These are phyloP conservation scores for Amanita molliuscula DNA, from an alignment of 768 basidiomycete genomes.

Conservation along the genomic window DNA sequence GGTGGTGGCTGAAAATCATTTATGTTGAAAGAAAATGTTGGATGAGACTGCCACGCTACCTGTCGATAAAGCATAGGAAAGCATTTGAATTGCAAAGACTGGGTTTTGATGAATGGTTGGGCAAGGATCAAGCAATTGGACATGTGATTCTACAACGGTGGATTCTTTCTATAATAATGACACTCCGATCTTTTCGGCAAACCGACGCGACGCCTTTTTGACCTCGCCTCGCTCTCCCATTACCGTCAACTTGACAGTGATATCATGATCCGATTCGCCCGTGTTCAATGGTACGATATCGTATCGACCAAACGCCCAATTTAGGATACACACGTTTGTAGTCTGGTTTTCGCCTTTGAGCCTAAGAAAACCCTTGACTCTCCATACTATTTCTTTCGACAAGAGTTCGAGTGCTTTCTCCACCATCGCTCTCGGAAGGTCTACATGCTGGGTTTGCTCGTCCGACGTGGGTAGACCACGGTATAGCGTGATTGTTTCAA, in stretches of 20 bases:
- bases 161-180: slow-evolving; percentile 21
- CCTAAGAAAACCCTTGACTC: slow-evolving; percentile 81
- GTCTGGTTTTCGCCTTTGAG: slow-evolving; percentile 21
- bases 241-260: slow-evolving; percentile 55
- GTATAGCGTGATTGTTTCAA: slow-evolving; percentile 67
- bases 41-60: slow-evolving; percentile 15
- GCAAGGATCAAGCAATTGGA: not conserved
- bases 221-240: slow-evolving; percentile 91
- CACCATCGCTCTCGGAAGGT: slow-evolving; percentile 28
- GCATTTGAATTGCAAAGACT: slow-evolving; percentile 18
- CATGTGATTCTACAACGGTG: slow-evolving; percentile 24
- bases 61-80: slow-evolving; percentile 36
- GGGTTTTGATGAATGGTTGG: not conserved
- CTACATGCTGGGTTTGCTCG: slow-evolving; percentile 12
- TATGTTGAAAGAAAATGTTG: slow-evolving; percentile 4
- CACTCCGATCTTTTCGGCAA: slow-evolving; percentile 38
- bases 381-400: slow-evolving; percentile 63
- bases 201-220: slow-evolving; percentile 38
- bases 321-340: slow-evolving; percentile 46
- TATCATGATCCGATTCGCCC: slow-evolving; percentile 19
- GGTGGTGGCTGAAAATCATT: slow-evolving; percentile 33
- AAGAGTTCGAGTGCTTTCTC: slow-evolving; percentile 36
- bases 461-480: slow-evolving; percentile 9
- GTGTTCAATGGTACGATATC: slow-evolving; percentile 37
- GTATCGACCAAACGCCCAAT: slow-evolving; percentile 91